Evolutionary conservation across 352 stramenopile genomes (phyloP).

Genomic region (Phytophthora pluvialis): DNA sequence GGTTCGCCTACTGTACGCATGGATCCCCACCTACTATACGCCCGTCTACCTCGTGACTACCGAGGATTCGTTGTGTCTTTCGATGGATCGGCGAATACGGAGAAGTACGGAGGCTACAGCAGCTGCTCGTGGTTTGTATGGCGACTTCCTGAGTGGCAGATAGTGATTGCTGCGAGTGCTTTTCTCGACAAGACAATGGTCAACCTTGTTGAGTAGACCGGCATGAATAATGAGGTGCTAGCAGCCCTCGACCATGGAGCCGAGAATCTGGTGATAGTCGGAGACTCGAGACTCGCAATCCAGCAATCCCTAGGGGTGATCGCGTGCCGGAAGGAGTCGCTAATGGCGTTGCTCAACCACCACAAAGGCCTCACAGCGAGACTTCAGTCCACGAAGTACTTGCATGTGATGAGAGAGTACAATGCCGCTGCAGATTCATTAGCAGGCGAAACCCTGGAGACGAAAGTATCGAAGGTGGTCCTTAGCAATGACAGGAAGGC

Average conservation of each 20-base stretch:
- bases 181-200: constrained; percentile 22
- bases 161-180: constrained; percentile 17
- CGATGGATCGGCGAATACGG: constrained; percentile 25
- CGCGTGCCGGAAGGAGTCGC: too few relatives aligned
- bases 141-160: constrained; percentile 19
- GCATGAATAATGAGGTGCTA: neutral
- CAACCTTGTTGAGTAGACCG: constrained; percentile 14
- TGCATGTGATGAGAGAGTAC: neutral
- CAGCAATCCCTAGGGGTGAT: too few relatives aligned
- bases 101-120: constrained; percentile 10
- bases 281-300: too few relatives aligned
- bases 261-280: neutral
- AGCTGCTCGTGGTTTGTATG: constrained; percentile 30
- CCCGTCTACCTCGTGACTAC: neutral
- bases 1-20: neutral
- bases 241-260: neutral
- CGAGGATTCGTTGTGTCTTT: constrained; percentile 24
- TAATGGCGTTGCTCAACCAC: too few relatives aligned
- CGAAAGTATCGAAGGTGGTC: neutral
- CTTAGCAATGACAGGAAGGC: too few relatives aligned
- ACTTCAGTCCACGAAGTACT: neutral
- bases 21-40: neutral
- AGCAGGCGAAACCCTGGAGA: neutral
- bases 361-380: too few relatives aligned
- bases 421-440: neutral